phyloP scores from a whole-genome alignment of 176 grass and related monocot genomes.

The Cocos nucifera region DNA sequence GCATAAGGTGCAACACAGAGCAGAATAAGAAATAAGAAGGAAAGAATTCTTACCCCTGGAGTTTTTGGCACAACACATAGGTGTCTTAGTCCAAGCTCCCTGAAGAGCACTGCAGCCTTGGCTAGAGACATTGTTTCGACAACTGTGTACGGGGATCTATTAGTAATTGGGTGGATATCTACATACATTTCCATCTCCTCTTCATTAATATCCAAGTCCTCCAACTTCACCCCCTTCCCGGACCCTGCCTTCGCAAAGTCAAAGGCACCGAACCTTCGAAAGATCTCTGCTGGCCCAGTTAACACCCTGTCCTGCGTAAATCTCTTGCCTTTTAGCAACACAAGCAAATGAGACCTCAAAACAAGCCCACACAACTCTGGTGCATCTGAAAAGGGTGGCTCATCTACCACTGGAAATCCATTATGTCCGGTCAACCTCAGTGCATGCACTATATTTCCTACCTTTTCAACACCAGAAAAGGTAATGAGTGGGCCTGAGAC shows the following conservation, averaged over 20 bases:
- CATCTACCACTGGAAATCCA: conserved; percentile 57
- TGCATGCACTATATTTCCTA: conserved; percentile 29
- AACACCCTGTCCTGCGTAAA: conserved; percentile 32
- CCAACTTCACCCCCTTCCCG: conserved; percentile 39
- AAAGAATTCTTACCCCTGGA: conserved; percentile 27
- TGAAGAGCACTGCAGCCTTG: conserved; percentile 55
- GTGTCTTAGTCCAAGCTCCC: conserved; percentile 51
- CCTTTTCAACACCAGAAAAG: conserved; percentile 41
- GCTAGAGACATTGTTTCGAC: conserved; percentile 57
- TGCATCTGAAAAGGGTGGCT: conserved; percentile 30
- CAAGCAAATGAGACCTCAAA: conserved; percentile 48
- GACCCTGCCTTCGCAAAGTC: conserved; percentile 64
- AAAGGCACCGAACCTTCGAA: conserved; percentile 36
- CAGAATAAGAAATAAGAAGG: background rate
- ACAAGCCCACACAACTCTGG: conserved; percentile 62
- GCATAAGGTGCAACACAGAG: too few species aligned
- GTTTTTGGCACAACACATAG: conserved; percentile 61
- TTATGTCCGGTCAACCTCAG: conserved; percentile 41
- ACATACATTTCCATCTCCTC: conserved; percentile 67
- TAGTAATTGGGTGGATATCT: conserved; percentile 55
- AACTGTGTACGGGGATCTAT: conserved; percentile 56
- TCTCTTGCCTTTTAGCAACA: conserved; percentile 37
- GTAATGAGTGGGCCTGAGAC: conserved; percentile 41
- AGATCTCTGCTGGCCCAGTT: conserved; percentile 31
- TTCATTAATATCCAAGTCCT: conserved; percentile 33